These are phyloP conservation scores for Penicillium paneum DNA, from an alignment of 2,329 filamentous ascomycete genomes.

Conservation along the genomic window DNA sequence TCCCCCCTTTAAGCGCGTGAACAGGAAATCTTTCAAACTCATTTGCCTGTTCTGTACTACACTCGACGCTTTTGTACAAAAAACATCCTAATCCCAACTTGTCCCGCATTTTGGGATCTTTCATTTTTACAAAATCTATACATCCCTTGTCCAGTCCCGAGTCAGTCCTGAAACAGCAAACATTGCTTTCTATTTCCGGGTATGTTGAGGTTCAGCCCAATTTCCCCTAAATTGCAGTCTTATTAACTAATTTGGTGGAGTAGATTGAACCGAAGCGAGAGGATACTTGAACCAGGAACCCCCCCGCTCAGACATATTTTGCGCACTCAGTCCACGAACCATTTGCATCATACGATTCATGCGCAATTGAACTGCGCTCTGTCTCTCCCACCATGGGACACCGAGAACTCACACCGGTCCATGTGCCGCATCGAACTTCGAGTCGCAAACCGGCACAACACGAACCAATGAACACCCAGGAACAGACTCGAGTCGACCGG, in stretches of 20 bases:
- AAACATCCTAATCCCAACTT: background rate
- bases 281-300: constrained; percentile 1
- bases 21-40: background rate
- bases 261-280: constrained; percentile 3
- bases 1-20: constrained; percentile 15
- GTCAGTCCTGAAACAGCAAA: background rate
- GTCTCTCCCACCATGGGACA: constrained; percentile 11
- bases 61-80: background rate
- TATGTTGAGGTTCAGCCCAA: background rate
- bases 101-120: background rate
- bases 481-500: constrained; percentile 19
- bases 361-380: constrained; percentile 1
- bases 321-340: background rate
- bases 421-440: constrained; percentile 25
- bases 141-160: background rate
- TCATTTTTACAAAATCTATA: background rate
- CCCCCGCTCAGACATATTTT: constrained; percentile 2
- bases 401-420: constrained; percentile 15
- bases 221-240: background rate
- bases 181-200: background rate
- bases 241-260: constrained; percentile 11
- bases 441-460: constrained; percentile 13
- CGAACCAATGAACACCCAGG: constrained; percentile 18
- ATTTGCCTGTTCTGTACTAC: background rate
- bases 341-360: background rate